Conservation (phyloP, 2,329 filamentous ascomycete species). For the Diaporthe citri region DNA sequence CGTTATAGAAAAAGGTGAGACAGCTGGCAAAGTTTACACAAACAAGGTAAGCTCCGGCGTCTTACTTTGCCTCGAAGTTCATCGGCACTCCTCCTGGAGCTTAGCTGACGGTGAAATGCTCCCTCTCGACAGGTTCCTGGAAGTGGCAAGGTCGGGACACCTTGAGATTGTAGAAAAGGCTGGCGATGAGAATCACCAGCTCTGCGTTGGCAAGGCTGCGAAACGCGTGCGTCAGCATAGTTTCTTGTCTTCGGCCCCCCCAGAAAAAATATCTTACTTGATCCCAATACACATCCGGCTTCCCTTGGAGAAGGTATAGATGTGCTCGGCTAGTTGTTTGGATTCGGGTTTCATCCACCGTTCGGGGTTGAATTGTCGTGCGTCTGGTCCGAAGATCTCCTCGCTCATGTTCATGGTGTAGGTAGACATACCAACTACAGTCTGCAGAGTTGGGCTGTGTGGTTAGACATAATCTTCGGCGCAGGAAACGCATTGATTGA, state of each 20-base stretch:
- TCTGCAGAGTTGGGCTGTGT: background rate
- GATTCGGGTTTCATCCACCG: background rate
- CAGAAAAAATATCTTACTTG: background rate
- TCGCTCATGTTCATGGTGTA: constrained; percentile 3
- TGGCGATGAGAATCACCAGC: background rate
- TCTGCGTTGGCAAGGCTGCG: background rate
- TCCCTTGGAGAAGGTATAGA: background rate
- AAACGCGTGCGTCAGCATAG: background rate
- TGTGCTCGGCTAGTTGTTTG: background rate
- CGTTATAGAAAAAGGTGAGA: too few species aligned
- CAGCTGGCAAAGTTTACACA: background rate
- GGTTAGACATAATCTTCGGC: too few species aligned
- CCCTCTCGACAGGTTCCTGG: too few species aligned
- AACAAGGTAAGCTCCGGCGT: rapidly evolving
- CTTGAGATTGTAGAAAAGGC: background rate
- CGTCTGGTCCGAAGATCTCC: background rate
- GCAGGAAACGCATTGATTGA: too few species aligned
- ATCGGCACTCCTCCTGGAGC: background rate
- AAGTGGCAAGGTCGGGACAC: background rate
- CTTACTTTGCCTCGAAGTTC: background rate
- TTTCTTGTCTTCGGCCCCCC: background rate
- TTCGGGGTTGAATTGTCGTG: background rate
- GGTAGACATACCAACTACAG: background rate
- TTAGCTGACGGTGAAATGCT: background rate
- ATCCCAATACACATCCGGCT: background rate